Evolutionary conservation across 2,329 filamentous ascomycete species (phyloP).

Genomic region (Paracoccidioides brasiliensis): DNA sequence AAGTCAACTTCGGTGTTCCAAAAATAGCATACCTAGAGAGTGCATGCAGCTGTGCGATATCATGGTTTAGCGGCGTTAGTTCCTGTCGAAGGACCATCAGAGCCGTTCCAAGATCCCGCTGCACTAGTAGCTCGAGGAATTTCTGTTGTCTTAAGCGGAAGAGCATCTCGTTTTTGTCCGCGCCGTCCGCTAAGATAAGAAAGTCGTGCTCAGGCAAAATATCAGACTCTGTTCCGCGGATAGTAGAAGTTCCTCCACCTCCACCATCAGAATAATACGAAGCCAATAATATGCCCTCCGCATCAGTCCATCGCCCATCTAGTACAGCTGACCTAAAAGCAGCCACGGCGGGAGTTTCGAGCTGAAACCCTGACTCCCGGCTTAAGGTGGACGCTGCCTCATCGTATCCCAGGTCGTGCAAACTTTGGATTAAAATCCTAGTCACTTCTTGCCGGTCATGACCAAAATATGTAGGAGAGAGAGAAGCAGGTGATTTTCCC

Average conservation of each 20-base stretch:
- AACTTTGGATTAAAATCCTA: conserved; percentile 77
- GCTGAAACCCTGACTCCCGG: conserved; percentile 69
- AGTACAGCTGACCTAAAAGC: conserved; percentile 71
- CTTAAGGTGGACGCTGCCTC: conserved; percentile 61
- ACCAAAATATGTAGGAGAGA: conserved; percentile 52
- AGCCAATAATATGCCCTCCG: conserved; percentile 65
- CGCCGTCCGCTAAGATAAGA: conserved; percentile 60
- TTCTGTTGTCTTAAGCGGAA: conserved; percentile 90
- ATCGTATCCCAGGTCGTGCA: conserved; percentile 78
- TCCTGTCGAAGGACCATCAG: conserved; percentile 76
- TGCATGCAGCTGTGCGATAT: conserved; percentile 63
- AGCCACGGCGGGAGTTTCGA: conserved; percentile 79
- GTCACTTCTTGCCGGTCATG: conserved; percentile 90
- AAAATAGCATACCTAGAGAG: conserved; percentile 51
- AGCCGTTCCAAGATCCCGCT: conserved; percentile 57
- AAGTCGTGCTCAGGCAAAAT: conserved; percentile 33
- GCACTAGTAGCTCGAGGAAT: conserved; percentile 79
- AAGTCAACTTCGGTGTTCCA: neutral
- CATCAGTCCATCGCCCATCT: conserved; percentile 66
- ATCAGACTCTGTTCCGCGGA: neutral
- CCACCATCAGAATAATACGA: conserved; percentile 27
- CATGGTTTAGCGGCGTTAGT: conserved; percentile 71
- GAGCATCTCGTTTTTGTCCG: conserved; percentile 65
- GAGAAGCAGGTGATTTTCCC: conserved; percentile 18
- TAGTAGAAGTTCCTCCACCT: conserved; percentile 13